A percentile compares a stretch with the other conserved stretches of the same genome.
These are phyloP conservation scores for Pyrenula massariospora DNA, from an alignment of 495 filamentous ascomycete genomes.

Conservation along the genomic window DNA sequence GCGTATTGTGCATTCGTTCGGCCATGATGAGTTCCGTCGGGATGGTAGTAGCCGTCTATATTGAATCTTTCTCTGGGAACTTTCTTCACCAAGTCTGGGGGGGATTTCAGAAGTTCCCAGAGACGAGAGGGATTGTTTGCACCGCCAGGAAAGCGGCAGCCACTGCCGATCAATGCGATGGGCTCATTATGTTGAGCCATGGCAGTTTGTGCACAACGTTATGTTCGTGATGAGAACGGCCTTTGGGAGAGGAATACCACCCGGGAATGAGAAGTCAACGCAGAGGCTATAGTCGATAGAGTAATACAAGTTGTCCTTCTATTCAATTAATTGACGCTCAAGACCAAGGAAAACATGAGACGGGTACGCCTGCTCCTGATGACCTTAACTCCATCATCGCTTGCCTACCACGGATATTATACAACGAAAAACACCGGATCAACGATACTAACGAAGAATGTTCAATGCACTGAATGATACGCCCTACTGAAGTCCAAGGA, in stretches of 20 bases:
- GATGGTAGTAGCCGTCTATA: conserved; percentile 1
- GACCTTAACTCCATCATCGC: background rate
- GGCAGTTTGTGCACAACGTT: background rate
- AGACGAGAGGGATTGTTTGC: conserved; percentile 2
- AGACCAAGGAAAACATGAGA: background rate
- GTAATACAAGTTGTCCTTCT: background rate
- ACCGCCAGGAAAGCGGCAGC: conserved; percentile 20
- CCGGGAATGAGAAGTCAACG: background rate
- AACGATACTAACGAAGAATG: background rate
- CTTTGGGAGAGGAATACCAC: background rate
- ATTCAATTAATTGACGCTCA: background rate
- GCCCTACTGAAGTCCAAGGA: background rate
- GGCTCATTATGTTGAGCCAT: conserved; percentile 7
- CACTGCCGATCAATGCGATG: conserved; percentile 26
- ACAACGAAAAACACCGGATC: background rate
- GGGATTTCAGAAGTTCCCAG: conserved; percentile 5
- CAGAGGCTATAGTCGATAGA: background rate
- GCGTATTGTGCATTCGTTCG: conserved; percentile 2
- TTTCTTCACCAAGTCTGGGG: conserved; percentile 2
- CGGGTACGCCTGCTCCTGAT: background rate
- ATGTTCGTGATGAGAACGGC: background rate
- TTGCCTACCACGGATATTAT: background rate
- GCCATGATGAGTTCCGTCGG: background rate
- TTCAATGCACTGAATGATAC: background rate
- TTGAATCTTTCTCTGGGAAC: conserved; percentile 9